A percentile compares a stretch with the other conserved stretches of the same genome.
phyloP scores from a whole-genome alignment of 164 flowering plant species.

The Dillenia turbinata region DNA sequence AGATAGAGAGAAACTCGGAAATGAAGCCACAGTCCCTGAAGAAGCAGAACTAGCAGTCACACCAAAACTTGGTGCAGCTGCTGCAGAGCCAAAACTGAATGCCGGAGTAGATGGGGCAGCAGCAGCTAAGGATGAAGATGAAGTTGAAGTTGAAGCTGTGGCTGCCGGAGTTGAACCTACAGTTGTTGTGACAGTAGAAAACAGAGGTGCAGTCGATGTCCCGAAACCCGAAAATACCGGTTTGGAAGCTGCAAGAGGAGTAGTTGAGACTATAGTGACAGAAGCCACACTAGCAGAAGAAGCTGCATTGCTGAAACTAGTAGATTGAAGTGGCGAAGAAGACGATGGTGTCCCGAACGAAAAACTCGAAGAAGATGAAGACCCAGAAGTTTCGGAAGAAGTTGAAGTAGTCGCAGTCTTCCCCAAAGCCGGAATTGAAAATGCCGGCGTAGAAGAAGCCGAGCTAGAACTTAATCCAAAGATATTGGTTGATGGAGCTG shows the following conservation, averaged over 20 bases:
- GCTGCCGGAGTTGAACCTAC: constrained; percentile 25
- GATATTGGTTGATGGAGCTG: not conserved
- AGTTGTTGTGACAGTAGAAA: constrained; percentile 37
- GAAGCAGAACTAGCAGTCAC: constrained; percentile 19
- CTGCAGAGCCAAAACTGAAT: constrained; percentile 15
- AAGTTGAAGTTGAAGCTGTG: constrained; percentile 15
- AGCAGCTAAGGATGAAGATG: constrained; percentile 16
- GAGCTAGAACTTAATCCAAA: constrained; percentile 1
- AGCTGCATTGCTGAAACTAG: constrained; percentile 23
- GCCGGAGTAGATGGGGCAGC: constrained; percentile 25
- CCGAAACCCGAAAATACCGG: constrained; percentile 24
- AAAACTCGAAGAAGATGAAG: constrained; percentile 23
- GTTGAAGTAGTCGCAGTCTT: constrained; percentile 16
- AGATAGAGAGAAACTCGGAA: constrained; percentile 36
- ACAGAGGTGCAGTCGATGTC: constrained; percentile 30
- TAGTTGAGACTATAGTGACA: constrained; percentile 11
- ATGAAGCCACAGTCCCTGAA: constrained; percentile 29
- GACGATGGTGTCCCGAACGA: constrained; percentile 40
- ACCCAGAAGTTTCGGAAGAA: constrained; percentile 16
- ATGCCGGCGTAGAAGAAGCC: constrained; percentile 13
- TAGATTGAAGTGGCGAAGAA: constrained; percentile 21
- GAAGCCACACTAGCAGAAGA: constrained; percentile 14
- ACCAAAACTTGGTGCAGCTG: constrained; percentile 24
- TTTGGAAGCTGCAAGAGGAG: constrained; percentile 15
- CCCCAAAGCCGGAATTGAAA: constrained; percentile 19